phyloP scores from a whole-genome alignment of 805 yeast genomes.

The Nakazawaea ernobii region DNA sequence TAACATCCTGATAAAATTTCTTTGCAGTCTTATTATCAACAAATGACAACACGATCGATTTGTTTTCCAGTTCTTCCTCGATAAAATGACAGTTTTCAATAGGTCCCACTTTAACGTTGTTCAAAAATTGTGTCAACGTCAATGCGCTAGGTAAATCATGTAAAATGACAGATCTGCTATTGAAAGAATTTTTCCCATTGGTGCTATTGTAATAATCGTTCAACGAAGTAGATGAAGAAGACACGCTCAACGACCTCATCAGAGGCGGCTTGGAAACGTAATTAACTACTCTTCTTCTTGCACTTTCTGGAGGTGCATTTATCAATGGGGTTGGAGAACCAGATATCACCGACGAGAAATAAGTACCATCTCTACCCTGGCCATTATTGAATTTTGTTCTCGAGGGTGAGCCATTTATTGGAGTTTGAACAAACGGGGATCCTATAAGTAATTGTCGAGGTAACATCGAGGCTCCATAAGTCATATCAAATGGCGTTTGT shows the following conservation, averaged over 20 bases:
- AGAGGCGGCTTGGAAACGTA: slow-evolving; percentile 7
- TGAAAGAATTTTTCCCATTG: slow-evolving; percentile 13
- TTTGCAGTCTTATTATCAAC: slow-evolving; percentile 17
- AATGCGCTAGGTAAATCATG: slow-evolving; percentile 15
- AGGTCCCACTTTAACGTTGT: slow-evolving; percentile 51
- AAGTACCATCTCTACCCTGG: not conserved
- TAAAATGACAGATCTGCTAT: slow-evolving; percentile 22
- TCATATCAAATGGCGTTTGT: slow-evolving; percentile 52
- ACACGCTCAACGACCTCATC: slow-evolving; percentile 14
- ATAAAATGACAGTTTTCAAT: slow-evolving; percentile 51
- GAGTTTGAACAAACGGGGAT: slow-evolving; percentile 52
- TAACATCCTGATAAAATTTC: slow-evolving; percentile 16
- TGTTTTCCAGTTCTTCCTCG: slow-evolving; percentile 19
- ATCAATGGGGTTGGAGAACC: slow-evolving; percentile 14
- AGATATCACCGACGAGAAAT: slow-evolving; percentile 5
- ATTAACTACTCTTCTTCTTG: slow-evolving; percentile 6
- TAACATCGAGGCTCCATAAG: slow-evolving; percentile 54
- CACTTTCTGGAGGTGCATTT: slow-evolving; percentile 6
- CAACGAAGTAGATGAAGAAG: slow-evolving; percentile 13
- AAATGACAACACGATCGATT: slow-evolving; percentile 20
- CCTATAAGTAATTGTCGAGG: slow-evolving; percentile 57
- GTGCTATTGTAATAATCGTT: slow-evolving; percentile 6
- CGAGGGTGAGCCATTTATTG: slow-evolving; percentile 17
- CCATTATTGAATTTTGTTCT: slow-evolving; percentile 1
- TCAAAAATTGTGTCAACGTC: slow-evolving; percentile 28